Base-by-base conservation (phyloP, 257 asterid species). In the Solanum pinnatisectum region DNA sequence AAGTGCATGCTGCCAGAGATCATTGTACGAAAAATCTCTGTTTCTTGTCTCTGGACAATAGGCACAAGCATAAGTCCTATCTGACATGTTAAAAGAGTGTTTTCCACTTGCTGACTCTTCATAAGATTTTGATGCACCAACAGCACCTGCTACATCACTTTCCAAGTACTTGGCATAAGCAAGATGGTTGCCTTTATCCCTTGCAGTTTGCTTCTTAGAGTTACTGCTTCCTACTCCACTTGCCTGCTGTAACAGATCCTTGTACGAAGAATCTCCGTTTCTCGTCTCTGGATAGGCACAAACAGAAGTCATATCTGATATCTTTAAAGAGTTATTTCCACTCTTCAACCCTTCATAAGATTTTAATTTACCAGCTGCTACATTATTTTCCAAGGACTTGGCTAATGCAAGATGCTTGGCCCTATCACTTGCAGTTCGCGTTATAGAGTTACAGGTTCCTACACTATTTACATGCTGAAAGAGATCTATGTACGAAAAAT, bases 171-270 rank as follows among this genome's bases (percentile, higher is more conserved):
- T 97, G 63, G 92, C 95, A 89, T 94, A 86, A 22, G 95, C 96
- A 44, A 92, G 94, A 89, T 95, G 99, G 89, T 91, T 92, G 18
- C 93, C 94, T 91, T 91, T 94, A 86, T 95, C 98, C 84, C 84
- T 89, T 16, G 88, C 88, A 56, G 91, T 92, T 87, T 96, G 92
- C 89, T 93, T 94, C 89, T 91, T 87, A 23, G 98, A 92, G 83
- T 27, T 91, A 79, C 94, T 88, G 39, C 73, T 91, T 49, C 94
- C 94, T 70, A 97, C 92, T 59, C 95, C 92, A 87, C 90, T 92
- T 15, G 95, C 95, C 49, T 96, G 98, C 91, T 97, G 98, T 92
- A 92, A 60, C 88, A 97, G 93, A n/a, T 96, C 98, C 86, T 90
- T 90, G 88, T 90, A 92, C 52, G 37, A 88, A 88, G 81, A 94